Conservation (phyloP, 192 early-diverging fungal species). For the Phycomyces nitens region DNA sequence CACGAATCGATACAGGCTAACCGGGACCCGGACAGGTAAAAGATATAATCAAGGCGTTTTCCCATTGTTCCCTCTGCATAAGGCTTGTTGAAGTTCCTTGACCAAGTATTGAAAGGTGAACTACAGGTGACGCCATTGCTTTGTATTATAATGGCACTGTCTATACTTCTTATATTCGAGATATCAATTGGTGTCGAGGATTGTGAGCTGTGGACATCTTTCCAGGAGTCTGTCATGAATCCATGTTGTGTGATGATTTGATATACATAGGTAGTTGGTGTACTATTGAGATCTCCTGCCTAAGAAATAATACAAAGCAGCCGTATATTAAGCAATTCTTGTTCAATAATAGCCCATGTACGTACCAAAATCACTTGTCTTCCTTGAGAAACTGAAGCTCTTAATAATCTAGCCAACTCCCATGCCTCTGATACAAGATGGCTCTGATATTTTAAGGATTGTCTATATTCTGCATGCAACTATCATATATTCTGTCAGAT, state of each 20-base stretch:
- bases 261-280: conserved; percentile 41
- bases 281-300: conserved; percentile 55
- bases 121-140: conserved; percentile 45
- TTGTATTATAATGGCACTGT: not conserved
- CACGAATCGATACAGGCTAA: conserved; percentile 31
- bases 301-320: conserved; percentile 17
- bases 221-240: conserved; percentile 51
- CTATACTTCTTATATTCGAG: not conserved
- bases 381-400: conserved; percentile 40
- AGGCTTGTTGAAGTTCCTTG: conserved; percentile 28
- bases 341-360: not conserved
- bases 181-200: not conserved
- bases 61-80: conserved; percentile 18
- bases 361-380: conserved; percentile 54
- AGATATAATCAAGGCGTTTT: conserved; percentile 48
- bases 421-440: conserved; percentile 49
- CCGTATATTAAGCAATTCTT: not conserved
- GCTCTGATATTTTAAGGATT: conserved; percentile 38
- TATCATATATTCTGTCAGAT: conserved; percentile 8
- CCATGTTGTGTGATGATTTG: conserved; percentile 41
- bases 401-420: conserved; percentile 46
- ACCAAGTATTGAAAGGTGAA: conserved; percentile 51
- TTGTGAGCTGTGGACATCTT: conserved; percentile 22
- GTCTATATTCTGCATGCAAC: conserved; percentile 53
- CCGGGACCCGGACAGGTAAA: conserved; percentile 42